Evolutionary conservation across 2,329 filamentous ascomycete species (phyloP).

Genomic region (Lecanicillium sp.): DNA sequence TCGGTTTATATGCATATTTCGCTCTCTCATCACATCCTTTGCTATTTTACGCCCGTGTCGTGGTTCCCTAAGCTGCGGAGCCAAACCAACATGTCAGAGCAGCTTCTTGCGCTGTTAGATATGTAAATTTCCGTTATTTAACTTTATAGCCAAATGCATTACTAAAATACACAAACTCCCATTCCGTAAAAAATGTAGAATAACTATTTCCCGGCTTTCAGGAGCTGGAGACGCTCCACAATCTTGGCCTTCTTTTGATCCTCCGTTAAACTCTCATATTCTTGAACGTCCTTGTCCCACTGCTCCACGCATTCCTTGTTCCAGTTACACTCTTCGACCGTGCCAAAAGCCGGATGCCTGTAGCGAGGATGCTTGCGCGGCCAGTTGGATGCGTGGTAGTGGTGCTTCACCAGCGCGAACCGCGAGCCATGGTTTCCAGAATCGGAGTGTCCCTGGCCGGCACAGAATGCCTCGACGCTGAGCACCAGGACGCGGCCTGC

Average conservation of each 20-base stretch:
- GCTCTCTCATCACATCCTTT: too few species aligned
- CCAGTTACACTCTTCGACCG: conserved; percentile 69
- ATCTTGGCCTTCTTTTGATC: conserved; percentile 52
- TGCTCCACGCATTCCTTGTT: conserved; percentile 54
- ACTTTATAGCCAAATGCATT: too few species aligned
- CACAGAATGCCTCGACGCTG: conserved; percentile 66
- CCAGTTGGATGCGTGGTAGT: conserved; percentile 71
- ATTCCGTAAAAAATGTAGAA: too few species aligned
- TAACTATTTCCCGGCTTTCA: too few species aligned
- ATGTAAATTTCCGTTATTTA: too few species aligned
- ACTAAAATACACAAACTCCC: too few species aligned
- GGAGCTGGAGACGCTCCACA: conserved; percentile 24
- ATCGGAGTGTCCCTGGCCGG: conserved; percentile 67
- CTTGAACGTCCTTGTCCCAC: conserved; percentile 60
- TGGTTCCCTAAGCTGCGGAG: too few species aligned
- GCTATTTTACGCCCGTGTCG: too few species aligned
- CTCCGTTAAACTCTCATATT: conserved; percentile 51
- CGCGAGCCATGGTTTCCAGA: conserved; percentile 63
- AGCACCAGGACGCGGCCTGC: conserved; percentile 60
- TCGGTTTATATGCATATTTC: too few species aligned
- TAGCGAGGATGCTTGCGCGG: conserved; percentile 60
- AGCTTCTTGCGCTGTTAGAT: too few species aligned
- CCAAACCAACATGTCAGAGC: too few species aligned
- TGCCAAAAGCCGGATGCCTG: conserved; percentile 62
- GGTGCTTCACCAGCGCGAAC: conserved; percentile 63